Base-by-base conservation (phyloP, 2,329 filamentous ascomycete species). In the Daldinia sp. region DNA sequence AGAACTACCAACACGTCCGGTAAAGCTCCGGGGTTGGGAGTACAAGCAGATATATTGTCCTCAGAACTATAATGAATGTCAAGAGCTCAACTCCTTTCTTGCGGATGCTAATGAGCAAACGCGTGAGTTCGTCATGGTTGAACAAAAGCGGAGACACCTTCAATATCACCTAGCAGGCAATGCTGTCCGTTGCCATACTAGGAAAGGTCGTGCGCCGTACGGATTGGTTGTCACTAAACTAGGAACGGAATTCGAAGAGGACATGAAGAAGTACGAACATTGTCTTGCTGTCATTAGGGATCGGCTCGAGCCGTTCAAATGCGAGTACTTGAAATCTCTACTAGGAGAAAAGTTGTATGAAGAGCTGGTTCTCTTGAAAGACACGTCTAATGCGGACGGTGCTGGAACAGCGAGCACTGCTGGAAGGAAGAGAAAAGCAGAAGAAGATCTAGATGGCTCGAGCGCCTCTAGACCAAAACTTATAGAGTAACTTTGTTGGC, bases 261-360 rank as follows among this genome's bases (percentile, higher is more conserved):
- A 63, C 2, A 57, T 65, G 51, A 6, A 39, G 10, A 20, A 59
- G 1, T 67, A 65, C 55, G 6, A 55, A 10, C 1, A 3, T 12
- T n/a, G 13, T 1, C 35, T 70, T 2, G 0, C 12, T 20, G 1
- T 1, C 3, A 35, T 68, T 9, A 42, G 55, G 12, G 10, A 28
- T 13, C 12, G n/a, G 3, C 48, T 69, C 26, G 15, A 12, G 2
- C n/a, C n/a, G 10, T 59, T 72, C 28, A 44, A 39, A 15, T 37
- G 60, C 46, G 59, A 64, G 7, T 65, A 64, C 7, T 46, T 70
- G 28, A n/a, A 60, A 48, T 53, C 42, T 9, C n/a, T 72, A 15
- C 28, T 72, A 15, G 67, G 68, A 3, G 60, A 72, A 10, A 60
- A 63, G 2, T 28, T 59, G 4, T 72, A 66, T 50, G 23, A 53